Percentiles rank a stretch among this genome's conserved stretches.
Evolutionary conservation across 139 green algal species (phyloP).

Genomic region (Zygnema circumcarinatum): DNA sequence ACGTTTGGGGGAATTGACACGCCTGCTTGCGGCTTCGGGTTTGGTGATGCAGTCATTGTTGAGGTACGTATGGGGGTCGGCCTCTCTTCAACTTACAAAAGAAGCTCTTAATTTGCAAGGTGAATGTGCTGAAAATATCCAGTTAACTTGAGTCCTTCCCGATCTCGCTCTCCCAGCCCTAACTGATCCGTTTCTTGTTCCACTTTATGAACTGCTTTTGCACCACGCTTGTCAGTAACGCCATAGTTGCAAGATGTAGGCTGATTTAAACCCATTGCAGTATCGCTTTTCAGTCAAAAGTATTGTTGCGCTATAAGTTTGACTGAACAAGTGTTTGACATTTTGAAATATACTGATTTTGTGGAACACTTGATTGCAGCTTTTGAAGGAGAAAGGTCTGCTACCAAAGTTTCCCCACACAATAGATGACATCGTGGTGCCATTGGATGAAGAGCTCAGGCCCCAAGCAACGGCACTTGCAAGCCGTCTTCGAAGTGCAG

Average conservation of each 20-base stretch:
- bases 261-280: too few relatives aligned
- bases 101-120: neutral
- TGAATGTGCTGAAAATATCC: neutral
- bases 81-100: too few relatives aligned
- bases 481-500: conserved; percentile 69
- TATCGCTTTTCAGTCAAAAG: too few relatives aligned
- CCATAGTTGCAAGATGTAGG: too few relatives aligned
- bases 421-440: conserved; percentile 62
- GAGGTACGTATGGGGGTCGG: conserved; percentile 75
- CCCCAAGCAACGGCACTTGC: conserved; percentile 67
- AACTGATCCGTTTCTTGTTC: neutral
- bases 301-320: too few relatives aligned
- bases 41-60: conserved; percentile 94
- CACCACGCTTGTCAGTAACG: too few relatives aligned
- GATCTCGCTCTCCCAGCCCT: too few relatives aligned
- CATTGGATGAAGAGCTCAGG: conserved; percentile 49
- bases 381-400: conserved; percentile 87
- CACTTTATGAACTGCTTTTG: conserved; percentile 3
- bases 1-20: conserved; percentile 63
- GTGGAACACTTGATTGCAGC: too few relatives aligned
- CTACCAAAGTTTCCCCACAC: conserved; percentile 49
- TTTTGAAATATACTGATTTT: too few relatives aligned
- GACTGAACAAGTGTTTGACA: too few relatives aligned
- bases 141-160: too few relatives aligned
- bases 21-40: conserved; percentile 65